Evolutionary conservation across 306 rosid genomes (phyloP).

Genomic region (Trifolium repens): DNA sequence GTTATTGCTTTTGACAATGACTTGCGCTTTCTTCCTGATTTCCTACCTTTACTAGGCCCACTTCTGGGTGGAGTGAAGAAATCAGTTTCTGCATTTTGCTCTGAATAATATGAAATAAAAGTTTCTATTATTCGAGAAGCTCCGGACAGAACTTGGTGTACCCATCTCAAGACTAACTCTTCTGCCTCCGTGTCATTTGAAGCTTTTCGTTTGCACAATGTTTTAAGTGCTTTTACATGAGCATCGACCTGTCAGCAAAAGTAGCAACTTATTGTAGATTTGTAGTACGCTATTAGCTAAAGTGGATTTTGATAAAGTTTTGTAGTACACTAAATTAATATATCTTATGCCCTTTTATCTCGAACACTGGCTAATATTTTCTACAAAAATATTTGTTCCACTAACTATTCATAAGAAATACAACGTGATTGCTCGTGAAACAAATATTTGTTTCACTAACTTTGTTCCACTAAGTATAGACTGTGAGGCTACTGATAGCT

Average conservation of each 20-base stretch:
- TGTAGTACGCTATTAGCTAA: conserved; percentile 18
- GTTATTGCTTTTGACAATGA: conserved; percentile 65
- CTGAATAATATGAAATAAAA: conserved; percentile 57
- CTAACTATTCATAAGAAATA: too few species aligned
- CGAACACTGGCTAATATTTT: too few species aligned
- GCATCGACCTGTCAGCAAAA: conserved; percentile 76
- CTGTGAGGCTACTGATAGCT: too few species aligned
- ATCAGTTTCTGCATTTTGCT: conserved; percentile 45
- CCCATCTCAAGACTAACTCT: conserved; percentile 65
- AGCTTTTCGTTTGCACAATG: conserved; percentile 86
- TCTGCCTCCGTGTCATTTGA: conserved; percentile 58
- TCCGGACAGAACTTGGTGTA: conserved; percentile 54
- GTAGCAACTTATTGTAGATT: conserved; percentile 33
- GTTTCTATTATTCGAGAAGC: conserved; percentile 68
- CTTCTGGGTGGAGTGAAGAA: conserved; percentile 71
- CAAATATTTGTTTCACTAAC: too few species aligned
- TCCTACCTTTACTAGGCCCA: conserved; percentile 61
- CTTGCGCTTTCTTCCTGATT: conserved; percentile 50
- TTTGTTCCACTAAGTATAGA: too few species aligned
- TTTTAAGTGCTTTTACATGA: conserved; percentile 82
- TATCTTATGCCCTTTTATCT: too few species aligned
- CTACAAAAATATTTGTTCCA: too few species aligned
- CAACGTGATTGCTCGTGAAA: too few species aligned
- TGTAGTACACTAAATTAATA: neutral
- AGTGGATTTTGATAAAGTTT: conserved; percentile 27